Evolutionary conservation across 371 early-diverging fungal species (phyloP).

Genomic region (Phascolomyces articulosus): DNA sequence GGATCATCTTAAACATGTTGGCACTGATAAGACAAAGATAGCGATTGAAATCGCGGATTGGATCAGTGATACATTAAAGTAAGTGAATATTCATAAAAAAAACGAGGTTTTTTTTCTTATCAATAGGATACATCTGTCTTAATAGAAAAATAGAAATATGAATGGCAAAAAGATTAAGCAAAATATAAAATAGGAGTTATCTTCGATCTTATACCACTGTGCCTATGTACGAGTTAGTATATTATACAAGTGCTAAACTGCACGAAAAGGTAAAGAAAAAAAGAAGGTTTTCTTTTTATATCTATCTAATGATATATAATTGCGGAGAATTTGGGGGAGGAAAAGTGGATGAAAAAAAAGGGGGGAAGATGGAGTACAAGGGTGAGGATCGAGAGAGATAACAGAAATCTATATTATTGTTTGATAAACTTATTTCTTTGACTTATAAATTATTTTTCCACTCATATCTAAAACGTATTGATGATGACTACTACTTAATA

Average conservation of each 20-base stretch:
- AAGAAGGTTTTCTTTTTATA: neutral
- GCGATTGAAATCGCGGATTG: conserved; percentile 57
- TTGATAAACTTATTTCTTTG: no score
- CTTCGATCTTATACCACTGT: conserved; percentile 57
- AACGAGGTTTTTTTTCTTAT: neutral
- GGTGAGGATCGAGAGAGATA: no score
- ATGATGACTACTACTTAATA: neutral
- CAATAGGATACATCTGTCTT: no score
- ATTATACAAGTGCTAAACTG: conserved; percentile 69
- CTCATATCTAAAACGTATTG: no score
- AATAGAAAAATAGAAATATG: neutral
- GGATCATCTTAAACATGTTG: conserved; percentile 35
- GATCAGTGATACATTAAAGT: conserved; percentile 41
- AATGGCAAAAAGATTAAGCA: neutral
- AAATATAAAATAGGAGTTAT: conserved; percentile 34
- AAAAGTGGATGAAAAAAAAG: neutral
- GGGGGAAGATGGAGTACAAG: neutral
- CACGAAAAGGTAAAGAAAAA: conserved; percentile 79
- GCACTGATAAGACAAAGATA: conserved; percentile 42
- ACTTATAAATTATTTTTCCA: no score
- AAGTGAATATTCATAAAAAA: conserved; percentile 5
- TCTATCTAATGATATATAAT: no score
- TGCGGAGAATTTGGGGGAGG: no score
- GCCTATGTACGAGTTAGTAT: conserved; percentile 76
- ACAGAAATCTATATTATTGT: no score